Evolutionary conservation across 257 asterid genomes (phyloP).

Genomic region (Cynanchum wilfordii): DNA sequence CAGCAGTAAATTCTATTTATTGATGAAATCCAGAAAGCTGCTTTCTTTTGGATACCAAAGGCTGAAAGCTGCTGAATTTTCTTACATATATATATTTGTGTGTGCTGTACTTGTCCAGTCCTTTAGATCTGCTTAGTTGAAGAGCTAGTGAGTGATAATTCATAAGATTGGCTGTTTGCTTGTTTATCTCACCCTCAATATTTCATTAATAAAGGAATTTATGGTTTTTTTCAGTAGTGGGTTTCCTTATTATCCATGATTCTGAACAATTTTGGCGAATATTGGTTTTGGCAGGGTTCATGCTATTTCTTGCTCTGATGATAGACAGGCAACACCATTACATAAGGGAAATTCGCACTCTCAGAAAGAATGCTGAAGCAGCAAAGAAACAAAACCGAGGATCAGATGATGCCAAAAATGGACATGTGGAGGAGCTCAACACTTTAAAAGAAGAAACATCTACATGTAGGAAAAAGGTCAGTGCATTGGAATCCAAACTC

Average conservation of each 20-base stretch:
- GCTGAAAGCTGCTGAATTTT: not conserved
- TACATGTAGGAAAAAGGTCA: conserved; percentile 19
- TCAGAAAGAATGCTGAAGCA: conserved; percentile 72
- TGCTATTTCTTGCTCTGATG: conserved; percentile 23
- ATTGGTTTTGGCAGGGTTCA: conserved; percentile 18
- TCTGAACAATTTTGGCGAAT: not conserved
- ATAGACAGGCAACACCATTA: conserved; percentile 80
- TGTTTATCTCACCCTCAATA: not conserved
- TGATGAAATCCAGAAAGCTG: not conserved
- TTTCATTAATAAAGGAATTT: not conserved
- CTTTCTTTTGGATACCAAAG: not conserved
- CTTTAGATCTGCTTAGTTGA: not conserved
- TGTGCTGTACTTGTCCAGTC: not conserved
- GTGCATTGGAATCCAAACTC: conserved; percentile 22
- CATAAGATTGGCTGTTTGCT: not conserved
- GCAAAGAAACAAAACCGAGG: conserved; percentile 49
- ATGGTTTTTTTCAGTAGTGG: not conserved
- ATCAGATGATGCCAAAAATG: conserved; percentile 31
- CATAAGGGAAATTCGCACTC: conserved; percentile 80
- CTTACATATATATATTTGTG: not conserved
- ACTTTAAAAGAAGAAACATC: conserved; percentile 25
- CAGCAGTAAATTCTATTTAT: not conserved
- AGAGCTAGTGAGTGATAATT: not conserved
- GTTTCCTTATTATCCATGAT: not conserved
- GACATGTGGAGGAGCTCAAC: conserved; percentile 18